Base-by-base conservation (phyloP, 2,329 filamentous ascomycete genomes). In the Aspergillus phoenicis region DNA sequence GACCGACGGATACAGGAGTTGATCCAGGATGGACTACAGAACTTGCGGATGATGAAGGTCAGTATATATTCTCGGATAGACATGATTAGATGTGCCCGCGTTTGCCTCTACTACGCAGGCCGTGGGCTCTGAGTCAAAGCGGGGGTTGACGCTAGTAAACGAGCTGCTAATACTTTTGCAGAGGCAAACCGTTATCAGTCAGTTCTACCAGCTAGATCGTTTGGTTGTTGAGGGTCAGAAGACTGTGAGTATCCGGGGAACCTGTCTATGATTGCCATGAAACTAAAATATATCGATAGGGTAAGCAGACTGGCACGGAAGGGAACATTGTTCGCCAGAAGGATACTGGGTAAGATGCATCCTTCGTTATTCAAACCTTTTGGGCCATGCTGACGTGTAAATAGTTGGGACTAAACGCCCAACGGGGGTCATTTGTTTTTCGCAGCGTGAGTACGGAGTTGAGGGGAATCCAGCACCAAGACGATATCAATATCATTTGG, bases 151-250 rank as follows among this genome's bases (percentile, higher is more conserved):
- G 45, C 22, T 24, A 15, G 24, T 28, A 13, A 28, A 51, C 15
- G 47, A 17, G 24, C 24, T 51, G 47, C 47, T 51, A 51, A 11
- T 55, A 8, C 45, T n/a, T 26, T 30, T 62, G 70, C 81, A 98
- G 95, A 89, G 95, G 75, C 95, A 98, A 89, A 96, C 94, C 10
- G 85, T 95, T 54, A 87, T 99, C 73, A 96, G 93, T 75, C 91
- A 96, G 75, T 98, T 98, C 80, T 98, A 91, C 81, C 91, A 97
- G 79, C 78, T 96, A 64, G 93, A 98, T 74, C 85, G 88, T 73
- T 84, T 99, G 78, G 95, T 99, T 13, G 91, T 99, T 0, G 95
- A 99, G 78, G 91, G 91, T 17, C 89, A 91, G 61, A 89, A 91
- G 76, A 87, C 89, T 70, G 89, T 91, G 84, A 66, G 85, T 80